These are phyloP conservation scores for Entomortierella chlamydospora DNA, from an alignment of 192 early-diverging fungal species.

Conservation along the genomic window DNA sequence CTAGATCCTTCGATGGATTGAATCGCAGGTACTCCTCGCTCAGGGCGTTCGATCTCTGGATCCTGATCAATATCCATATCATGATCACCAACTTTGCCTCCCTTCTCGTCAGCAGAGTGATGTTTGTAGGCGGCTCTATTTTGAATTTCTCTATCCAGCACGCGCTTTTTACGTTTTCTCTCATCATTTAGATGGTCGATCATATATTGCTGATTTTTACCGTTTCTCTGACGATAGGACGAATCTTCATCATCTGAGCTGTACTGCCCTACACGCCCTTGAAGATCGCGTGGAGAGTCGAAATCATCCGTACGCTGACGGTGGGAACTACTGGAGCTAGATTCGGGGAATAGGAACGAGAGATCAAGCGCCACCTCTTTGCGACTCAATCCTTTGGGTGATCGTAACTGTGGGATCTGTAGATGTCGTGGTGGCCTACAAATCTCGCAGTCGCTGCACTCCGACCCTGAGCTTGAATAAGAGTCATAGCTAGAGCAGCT, in stretches of 20 bases:
- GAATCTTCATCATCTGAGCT: conserved; percentile 4
- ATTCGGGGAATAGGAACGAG: conserved; percentile 29
- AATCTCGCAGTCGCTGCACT: conserved; percentile 50
- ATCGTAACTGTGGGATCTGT: neutral
- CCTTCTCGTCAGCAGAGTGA: conserved; percentile 2
- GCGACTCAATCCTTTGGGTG: conserved; percentile 18
- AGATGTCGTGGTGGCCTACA: conserved; percentile 12
- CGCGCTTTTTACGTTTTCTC: conserved; percentile 21
- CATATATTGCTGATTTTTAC: conserved; percentile 28
- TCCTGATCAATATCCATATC: conserved; percentile 22
- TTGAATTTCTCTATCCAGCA: conserved; percentile 40
- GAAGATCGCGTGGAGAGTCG: neutral
- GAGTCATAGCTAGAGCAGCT: conserved; percentile 54
- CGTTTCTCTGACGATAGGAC: neutral
- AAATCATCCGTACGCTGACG: neutral
- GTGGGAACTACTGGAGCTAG: neutral
- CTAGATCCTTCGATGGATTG: neutral
- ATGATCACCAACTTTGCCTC: neutral
- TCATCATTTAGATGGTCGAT: conserved; percentile 46
- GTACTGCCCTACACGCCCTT: neutral
- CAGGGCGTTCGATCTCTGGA: neutral
- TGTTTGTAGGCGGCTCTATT: conserved; percentile 17
- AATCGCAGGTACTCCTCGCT: neutral
- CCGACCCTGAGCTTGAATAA: conserved; percentile 39
- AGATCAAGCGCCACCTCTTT: conserved; percentile 34